Evolutionary conservation across 139 green algal genomes (phyloP).

Genomic region (Bryopsis sp.): DNA sequence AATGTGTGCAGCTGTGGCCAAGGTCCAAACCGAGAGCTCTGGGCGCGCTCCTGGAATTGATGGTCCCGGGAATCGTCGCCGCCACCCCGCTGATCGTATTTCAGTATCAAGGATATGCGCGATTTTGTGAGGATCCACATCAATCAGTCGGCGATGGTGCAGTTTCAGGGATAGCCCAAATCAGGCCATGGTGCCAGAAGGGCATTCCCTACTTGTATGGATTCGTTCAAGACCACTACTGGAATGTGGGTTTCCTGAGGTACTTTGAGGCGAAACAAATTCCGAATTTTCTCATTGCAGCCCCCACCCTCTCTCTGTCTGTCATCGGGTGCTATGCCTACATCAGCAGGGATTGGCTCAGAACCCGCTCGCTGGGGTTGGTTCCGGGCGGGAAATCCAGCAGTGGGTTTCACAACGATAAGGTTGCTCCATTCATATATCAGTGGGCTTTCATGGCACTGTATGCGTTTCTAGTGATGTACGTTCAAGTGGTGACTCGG

Average conservation of each 20-base stretch:
- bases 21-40: background rate
- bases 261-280: constrained; percentile 60
- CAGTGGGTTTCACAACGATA: constrained; percentile 21
- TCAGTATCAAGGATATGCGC: background rate
- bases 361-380: background rate
- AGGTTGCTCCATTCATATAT: constrained; percentile 48
- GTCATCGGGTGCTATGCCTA: constrained; percentile 29
- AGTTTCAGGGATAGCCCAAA: too few species aligned
- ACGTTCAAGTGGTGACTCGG: constrained; percentile 72
- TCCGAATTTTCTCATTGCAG: constrained; percentile 73
- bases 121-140: background rate
- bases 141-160: too few species aligned
- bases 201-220: constrained; percentile 58
- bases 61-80: background rate
- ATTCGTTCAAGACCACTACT: constrained; percentile 79
- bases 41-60: background rate
- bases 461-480: constrained; percentile 56
- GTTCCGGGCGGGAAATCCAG: background rate
- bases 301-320: constrained; percentile 46
- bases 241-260: constrained; percentile 63
- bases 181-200: background rate
- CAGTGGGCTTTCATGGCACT: constrained; percentile 60
- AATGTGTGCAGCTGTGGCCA: background rate
- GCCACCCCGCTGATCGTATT: background rate
- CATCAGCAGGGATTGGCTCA: background rate